A percentile compares a stretch with the other conserved stretches of the same genome.
Conservation (phyloP, 495 filamentous ascomycete genomes). For the Annulohypoxylon nitens region DNA sequence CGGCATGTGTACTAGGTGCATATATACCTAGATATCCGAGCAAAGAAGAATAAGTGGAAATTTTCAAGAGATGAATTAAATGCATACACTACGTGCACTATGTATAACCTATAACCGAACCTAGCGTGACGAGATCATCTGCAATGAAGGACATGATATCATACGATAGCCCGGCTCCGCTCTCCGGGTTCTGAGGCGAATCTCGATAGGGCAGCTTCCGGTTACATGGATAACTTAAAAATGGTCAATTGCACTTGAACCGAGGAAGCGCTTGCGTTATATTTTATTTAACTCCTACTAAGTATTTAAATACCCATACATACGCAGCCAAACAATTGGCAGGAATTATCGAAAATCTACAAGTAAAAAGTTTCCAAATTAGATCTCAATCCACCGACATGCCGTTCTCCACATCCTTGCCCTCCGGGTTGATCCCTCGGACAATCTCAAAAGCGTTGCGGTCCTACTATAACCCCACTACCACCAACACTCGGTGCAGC, state of each 20-base stretch:
- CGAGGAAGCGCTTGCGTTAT: background rate
- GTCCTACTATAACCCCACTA: constrained; percentile 44
- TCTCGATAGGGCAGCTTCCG: constrained; percentile 11
- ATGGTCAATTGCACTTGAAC: background rate
- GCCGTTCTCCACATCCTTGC: constrained; percentile 38
- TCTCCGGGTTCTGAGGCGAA: constrained; percentile 6
- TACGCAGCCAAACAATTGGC: background rate
- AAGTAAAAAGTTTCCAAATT: background rate
- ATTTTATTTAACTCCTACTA: background rate
- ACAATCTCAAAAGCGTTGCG: constrained; percentile 46
- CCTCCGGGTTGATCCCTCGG: constrained; percentile 45
- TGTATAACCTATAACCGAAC: background rate
- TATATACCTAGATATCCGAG: background rate
- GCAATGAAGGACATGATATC: constrained; percentile 41
- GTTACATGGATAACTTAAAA: constrained; percentile 9
- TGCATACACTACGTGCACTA: too few relatives aligned
- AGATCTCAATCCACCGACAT: constrained; percentile 15
- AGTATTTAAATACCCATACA: background rate
- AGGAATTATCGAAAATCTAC: constrained; percentile 9
- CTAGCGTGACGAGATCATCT: constrained; percentile 22
- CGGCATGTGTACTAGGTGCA: background rate
- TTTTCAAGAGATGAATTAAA: constrained; percentile 22
- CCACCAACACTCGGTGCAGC: constrained; percentile 30
- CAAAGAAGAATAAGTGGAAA: constrained; percentile 10
- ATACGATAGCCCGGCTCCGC: constrained; percentile 36